Conservation (phyloP, 345 rosid species). For the Durio zibethinus region DNA sequence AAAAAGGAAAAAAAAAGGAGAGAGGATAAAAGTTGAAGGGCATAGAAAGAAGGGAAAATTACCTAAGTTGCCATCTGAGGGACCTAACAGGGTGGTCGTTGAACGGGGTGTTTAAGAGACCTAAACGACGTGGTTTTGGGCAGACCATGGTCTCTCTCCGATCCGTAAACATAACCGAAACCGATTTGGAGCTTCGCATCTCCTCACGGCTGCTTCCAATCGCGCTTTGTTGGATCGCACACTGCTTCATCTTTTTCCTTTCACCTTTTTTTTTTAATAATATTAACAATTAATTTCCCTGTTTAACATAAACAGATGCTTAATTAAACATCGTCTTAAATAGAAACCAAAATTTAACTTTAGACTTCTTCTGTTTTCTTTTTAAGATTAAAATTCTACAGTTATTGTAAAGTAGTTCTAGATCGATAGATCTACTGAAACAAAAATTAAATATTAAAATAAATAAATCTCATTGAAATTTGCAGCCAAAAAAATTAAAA, state of each 20-base stretch:
- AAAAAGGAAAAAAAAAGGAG: too few species aligned
- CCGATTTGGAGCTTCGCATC: not conserved
- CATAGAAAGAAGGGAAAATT: not conserved
- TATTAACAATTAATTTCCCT: conserved; percentile 1
- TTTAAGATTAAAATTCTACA: not conserved
- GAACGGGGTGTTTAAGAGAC: not conserved
- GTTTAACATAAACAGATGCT: not conserved
- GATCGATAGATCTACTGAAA: conserved; percentile 30
- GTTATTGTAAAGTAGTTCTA: not conserved
- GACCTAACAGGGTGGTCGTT: conserved; percentile 17
- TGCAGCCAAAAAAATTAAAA: not conserved
- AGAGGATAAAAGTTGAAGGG: not conserved
- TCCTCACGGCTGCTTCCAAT: conserved; percentile 7
- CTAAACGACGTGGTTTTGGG: conserved; percentile 20
- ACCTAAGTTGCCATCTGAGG: conserved; percentile 22
- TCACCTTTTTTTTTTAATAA: not conserved
- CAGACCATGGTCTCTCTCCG: conserved; percentile 12
- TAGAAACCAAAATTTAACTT: conserved; percentile 1
- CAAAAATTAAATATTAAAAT: not conserved
- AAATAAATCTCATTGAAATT: not conserved
- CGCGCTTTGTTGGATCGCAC: conserved; percentile 8
- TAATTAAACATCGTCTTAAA: not conserved
- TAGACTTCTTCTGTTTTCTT: not conserved
- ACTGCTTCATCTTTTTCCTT: conserved; percentile 10
- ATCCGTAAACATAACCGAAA: conserved; percentile 10